Percentiles rank a stretch among this genome's conserved stretches.
Evolutionary conservation across 805 yeast genomes (phyloP).

Genomic region (Candida palmyrensis): DNA sequence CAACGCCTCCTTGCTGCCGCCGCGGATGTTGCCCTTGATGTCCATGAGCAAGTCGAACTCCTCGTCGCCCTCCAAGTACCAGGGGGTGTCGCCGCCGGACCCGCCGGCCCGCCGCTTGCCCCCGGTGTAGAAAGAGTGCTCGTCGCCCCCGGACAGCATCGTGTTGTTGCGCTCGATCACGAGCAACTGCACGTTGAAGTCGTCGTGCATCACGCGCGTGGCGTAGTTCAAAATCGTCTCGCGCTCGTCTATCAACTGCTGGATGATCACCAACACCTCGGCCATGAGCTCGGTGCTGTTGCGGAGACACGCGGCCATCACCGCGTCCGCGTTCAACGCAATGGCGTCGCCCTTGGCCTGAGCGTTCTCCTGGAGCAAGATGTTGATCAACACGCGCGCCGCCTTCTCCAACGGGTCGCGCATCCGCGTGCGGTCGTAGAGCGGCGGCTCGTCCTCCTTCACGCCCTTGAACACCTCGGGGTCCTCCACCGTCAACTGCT

Average conservation of each 20-base stretch:
- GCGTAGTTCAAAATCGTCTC: constrained; percentile 68
- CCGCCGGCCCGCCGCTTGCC: neutral
- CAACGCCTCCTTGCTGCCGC: constrained; percentile 77
- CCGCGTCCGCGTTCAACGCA: constrained; percentile 34
- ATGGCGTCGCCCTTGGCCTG: constrained; percentile 24
- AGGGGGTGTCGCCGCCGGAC: constrained; percentile 44
- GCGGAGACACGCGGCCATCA: constrained; percentile 32
- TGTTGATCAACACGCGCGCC: constrained; percentile 42
- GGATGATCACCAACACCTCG: constrained; percentile 36
- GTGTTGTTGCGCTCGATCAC: constrained; percentile 44
- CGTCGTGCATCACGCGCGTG: constrained; percentile 73
- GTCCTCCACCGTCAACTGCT: constrained; percentile 63
- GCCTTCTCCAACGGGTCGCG: constrained; percentile 44
- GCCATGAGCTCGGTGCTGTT: constrained; percentile 31
- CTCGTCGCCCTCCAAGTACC: constrained; percentile 69
- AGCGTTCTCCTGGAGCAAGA: constrained; percentile 44
- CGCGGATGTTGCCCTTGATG: constrained; percentile 66
- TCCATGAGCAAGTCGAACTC: constrained; percentile 56
- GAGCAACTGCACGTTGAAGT: constrained; percentile 55
- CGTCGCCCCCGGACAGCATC: constrained; percentile 29
- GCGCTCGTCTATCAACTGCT: constrained; percentile 63
- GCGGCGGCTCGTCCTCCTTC: constrained; percentile 47
- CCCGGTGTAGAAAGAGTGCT: constrained; percentile 24
- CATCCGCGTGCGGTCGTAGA: constrained; percentile 34
- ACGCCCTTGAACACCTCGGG: constrained; percentile 69